Conservation (phyloP, 2,329 filamentous ascomycete genomes). For the Colletotrichum abscissum region DNA sequence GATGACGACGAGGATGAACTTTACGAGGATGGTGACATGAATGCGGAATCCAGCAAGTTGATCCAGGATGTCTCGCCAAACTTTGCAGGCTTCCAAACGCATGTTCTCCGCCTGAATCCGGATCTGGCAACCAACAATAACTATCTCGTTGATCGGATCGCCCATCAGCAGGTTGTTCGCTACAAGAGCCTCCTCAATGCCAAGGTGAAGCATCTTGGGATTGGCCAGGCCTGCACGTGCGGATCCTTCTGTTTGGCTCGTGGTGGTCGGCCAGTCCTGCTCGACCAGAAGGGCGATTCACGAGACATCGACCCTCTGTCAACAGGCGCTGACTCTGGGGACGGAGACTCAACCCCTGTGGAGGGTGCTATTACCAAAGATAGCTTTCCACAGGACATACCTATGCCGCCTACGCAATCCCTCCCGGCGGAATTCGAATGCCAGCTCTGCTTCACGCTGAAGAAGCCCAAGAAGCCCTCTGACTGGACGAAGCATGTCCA, state of each 20-base stretch:
- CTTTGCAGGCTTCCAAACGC: conserved; percentile 79
- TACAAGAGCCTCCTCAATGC: conserved; percentile 81
- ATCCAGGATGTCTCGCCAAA: conserved; percentile 79
- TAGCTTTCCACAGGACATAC: conserved; percentile 84
- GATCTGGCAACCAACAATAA: conserved; percentile 64
- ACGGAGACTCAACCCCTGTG: conserved; percentile 74
- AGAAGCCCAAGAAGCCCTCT: conserved; percentile 89
- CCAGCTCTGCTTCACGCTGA: conserved; percentile 84
- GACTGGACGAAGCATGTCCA: conserved; percentile 98
- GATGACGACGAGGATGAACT: conserved; percentile 70
- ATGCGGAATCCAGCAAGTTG: conserved; percentile 69
- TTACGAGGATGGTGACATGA: conserved; percentile 69
- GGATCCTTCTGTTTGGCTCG: conserved; percentile 72
- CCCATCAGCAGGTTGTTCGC: conserved; percentile 81
- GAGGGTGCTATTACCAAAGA: conserved; percentile 78
- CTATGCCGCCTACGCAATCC: conserved; percentile 79
- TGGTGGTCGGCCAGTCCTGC: conserved; percentile 72
- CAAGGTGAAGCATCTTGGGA: conserved; percentile 76
- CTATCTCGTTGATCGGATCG: conserved; percentile 83
- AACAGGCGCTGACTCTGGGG: conserved; percentile 57
- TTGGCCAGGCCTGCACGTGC: conserved; percentile 71
- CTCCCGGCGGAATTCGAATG: conserved; percentile 93
- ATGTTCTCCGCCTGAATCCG: conserved; percentile 82
- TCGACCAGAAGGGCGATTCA: conserved; percentile 70
- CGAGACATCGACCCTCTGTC: conserved; percentile 68